Evolutionary conservation across 1,284 basidiomycete genomes (phyloP), one percentile per base, ranked within the genome.

Genomic region (Mycena citricolor): DNA sequence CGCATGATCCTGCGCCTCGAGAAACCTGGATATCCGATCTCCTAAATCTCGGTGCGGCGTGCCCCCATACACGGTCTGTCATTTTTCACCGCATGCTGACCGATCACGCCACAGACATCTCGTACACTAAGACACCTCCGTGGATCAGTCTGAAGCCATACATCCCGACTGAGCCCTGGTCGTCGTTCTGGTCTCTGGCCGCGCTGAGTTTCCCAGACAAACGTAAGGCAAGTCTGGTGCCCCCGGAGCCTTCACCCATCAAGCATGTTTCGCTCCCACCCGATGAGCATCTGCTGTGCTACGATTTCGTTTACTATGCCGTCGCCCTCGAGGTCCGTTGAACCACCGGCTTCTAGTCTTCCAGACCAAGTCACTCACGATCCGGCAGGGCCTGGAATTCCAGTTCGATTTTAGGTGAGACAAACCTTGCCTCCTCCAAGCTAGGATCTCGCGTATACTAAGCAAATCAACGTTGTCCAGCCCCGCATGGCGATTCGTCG

Each of bases 401-500:
- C n/a, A n/a, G n/a, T n/a, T n/a, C n/a, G n/a, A n/a, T n/a, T n/a
- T n/a, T n/a, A n/a, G n/a, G n/a, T n/a, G n/a, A n/a, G n/a, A n/a
- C n/a, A n/a, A n/a, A n/a, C n/a, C n/a, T n/a, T n/a, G n/a, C n/a
- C n/a, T n/a, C n/a, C n/a, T n/a, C n/a, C n/a, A n/a, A n/a, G n/a
- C n/a, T n/a, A n/a, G n/a, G n/a, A n/a, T n/a, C n/a, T n/a, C n/a
- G n/a, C n/a, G n/a, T n/a, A n/a, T n/a, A n/a, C n/a, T n/a, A n/a
- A n/a, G n/a, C n/a, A n/a, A n/a, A n/a, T n/a, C n/a, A n/a, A n/a
- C n/a, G 4, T 50, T 56, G 8, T 67, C 62, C 62, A 59, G 60
- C 16, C 73, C 74, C 13, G 70, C 65, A 22, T 78, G 76, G 76
- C 57, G 65, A 17, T 57, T 62, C 25, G 69, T 76, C 8, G 73